A percentile compares a stretch with the other conserved stretches of the same genome.
These are phyloP conservation scores for Pleurotus djamor DNA, from an alignment of 768 basidiomycete species.

Conservation along the genomic window DNA sequence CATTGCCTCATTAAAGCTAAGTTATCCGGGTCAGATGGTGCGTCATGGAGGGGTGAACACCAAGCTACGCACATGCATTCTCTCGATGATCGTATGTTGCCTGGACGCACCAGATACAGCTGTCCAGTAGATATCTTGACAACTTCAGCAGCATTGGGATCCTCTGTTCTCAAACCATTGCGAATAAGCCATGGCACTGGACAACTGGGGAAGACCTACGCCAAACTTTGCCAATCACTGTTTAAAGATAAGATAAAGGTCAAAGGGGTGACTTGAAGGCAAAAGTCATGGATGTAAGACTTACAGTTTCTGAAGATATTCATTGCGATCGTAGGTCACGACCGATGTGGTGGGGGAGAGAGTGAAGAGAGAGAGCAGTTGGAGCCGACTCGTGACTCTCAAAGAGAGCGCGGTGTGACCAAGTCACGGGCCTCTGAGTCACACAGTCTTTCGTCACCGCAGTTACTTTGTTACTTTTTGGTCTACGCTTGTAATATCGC, in stretches of 20 bases:
- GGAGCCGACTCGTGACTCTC: constrained; percentile 4
- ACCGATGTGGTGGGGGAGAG: neutral
- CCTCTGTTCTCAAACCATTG: constrained; percentile 47
- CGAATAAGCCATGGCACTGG: neutral
- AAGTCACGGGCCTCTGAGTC: constrained; percentile 1
- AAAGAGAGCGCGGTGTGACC: constrained; percentile 4
- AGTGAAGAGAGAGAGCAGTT: constrained; percentile 8
- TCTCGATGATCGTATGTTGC: constrained; percentile 85
- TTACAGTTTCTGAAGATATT: constrained; percentile 82
- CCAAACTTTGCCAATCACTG: constrained; percentile 93
- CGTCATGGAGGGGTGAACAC: neutral
- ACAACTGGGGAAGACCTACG: constrained; percentile 53
- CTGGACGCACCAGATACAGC: constrained; percentile 88
- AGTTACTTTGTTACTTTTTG: neutral
- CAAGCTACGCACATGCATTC: constrained; percentile 88
- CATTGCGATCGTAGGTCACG: constrained; percentile 40
- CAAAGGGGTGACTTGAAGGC: constrained; percentile 4
- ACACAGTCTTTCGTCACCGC: neutral
- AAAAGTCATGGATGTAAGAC: constrained; percentile 24
- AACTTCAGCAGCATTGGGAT: constrained; percentile 92
- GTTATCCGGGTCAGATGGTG: neutral
- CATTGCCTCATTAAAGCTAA: constrained; percentile 94
- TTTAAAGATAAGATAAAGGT: constrained; percentile 5
- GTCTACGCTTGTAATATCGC: neutral
- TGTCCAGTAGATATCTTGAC: constrained; percentile 92